phyloP scores from a whole-genome alignment of 2,329 filamentous ascomycete species.

The Aureobasidium pullulans region DNA sequence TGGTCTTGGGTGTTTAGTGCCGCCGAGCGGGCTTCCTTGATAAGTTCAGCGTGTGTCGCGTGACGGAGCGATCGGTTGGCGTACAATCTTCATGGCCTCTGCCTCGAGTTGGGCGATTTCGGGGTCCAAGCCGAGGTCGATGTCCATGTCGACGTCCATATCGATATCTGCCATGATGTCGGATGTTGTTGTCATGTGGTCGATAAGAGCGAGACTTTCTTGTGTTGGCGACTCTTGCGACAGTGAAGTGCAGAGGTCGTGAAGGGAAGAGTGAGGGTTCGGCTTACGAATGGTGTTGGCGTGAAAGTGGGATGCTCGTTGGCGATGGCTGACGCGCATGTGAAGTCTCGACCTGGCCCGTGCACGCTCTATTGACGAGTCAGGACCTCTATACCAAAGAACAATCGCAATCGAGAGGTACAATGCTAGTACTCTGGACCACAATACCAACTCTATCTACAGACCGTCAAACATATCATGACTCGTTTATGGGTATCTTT shows the following conservation, averaged over 20 bases:
- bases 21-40: constrained; percentile 16
- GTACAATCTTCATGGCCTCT: constrained; percentile 20
- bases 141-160: constrained; percentile 27
- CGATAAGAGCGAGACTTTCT: neutral
- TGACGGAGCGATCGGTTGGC: neutral
- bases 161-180: constrained; percentile 23
- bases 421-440: no score
- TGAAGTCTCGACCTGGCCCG: constrained; percentile 3
- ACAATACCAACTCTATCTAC: no score
- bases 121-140: constrained; percentile 22
- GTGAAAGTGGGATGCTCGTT: neutral
- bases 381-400: neutral
- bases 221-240: neutral
- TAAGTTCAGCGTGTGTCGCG: constrained; percentile 15
- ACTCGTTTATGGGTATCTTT: no score
- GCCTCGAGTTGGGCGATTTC: constrained; percentile 27
- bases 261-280: neutral
- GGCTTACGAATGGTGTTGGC: neutral
- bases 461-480: no score
- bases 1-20: constrained; percentile 27
- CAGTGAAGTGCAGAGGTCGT: constrained; percentile 9
- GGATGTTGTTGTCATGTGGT: neutral
- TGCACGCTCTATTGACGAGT: neutral
- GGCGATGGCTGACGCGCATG: neutral
- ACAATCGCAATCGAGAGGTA: neutral